phyloP scores from a whole-genome alignment of 768 basidiomycete genomes.

The Collybiopsis luxurians region DNA sequence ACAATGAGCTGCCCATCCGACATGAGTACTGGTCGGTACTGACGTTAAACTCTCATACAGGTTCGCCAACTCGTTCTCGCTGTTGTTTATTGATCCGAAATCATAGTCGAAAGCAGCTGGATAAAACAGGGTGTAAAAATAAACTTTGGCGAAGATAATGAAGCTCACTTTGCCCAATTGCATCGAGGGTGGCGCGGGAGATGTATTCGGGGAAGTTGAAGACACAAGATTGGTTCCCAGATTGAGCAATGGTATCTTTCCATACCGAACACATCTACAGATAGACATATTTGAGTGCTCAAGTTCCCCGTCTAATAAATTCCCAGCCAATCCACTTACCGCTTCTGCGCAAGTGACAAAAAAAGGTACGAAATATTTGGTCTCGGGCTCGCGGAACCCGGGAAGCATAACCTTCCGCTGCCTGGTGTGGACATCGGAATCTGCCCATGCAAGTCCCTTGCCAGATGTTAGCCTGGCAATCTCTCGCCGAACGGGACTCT shows the following conservation, averaged over 20 bases:
- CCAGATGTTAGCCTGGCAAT: slow-evolving; percentile 22
- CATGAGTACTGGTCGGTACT: slow-evolving; percentile 5
- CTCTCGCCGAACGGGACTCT: slow-evolving; percentile 18
- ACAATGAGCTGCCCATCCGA: not conserved
- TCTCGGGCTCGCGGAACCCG: slow-evolving; percentile 26
- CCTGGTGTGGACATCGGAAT: slow-evolving; percentile 24
- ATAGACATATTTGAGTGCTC: not conserved
- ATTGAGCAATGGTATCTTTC: slow-evolving; percentile 21
- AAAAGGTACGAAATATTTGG: slow-evolving; percentile 24
- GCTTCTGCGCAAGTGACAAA: slow-evolving; percentile 25
- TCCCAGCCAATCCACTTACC: slow-evolving; percentile 10
- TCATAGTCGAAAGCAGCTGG: slow-evolving; percentile 35
- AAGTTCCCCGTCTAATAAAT: too few species aligned
- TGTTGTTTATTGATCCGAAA: slow-evolving; percentile 38
- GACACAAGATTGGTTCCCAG: slow-evolving; percentile 11
- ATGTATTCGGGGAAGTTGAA: slow-evolving; percentile 27
- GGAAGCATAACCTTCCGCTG: slow-evolving; percentile 33
- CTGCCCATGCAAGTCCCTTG: slow-evolving; percentile 24
- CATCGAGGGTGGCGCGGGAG: slow-evolving; percentile 32
- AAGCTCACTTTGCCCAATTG: slow-evolving; percentile 34
- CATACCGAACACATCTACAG: slow-evolving; percentile 23
- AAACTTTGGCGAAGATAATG: too few species aligned
- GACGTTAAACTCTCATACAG: slow-evolving; percentile 37
- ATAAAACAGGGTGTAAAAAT: too few species aligned
- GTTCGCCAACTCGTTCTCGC: slow-evolving; percentile 32